These are phyloP conservation scores for Chimonanthus praecox DNA, from an alignment of 164 flowering plant species.

Conservation along the genomic window DNA sequence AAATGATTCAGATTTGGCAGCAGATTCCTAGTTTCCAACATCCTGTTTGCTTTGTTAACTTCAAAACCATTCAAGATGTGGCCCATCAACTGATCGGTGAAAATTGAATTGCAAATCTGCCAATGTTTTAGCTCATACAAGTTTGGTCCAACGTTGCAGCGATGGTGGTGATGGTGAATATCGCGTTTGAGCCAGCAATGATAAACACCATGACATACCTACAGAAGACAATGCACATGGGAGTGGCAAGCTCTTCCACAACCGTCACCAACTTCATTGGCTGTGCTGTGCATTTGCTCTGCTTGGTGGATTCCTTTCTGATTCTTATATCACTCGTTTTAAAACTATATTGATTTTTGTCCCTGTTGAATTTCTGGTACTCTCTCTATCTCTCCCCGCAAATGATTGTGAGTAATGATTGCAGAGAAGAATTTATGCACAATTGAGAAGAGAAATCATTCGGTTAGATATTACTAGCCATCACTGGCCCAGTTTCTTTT, in stretches of 20 bases:
- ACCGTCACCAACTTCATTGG: conserved; percentile 22
- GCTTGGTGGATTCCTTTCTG: conserved; percentile 20
- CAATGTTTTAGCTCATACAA: neutral
- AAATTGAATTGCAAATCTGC: neutral
- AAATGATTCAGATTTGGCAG: no score
- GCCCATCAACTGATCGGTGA: neutral
- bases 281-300: conserved; percentile 12
- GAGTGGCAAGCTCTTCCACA: conserved; percentile 12
- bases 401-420: no score
- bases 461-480: no score
- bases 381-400: conserved; percentile 1
- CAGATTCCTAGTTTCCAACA: no score
- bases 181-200: conserved; percentile 6
- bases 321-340: conserved; percentile 22
- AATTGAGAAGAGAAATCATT: no score
- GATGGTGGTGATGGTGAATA: conserved; percentile 8
- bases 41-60: no score
- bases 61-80: neutral
- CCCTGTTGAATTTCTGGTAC: conserved; percentile 15
- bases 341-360: conserved; percentile 17
- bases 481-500: no score
- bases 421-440: no score
- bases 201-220: conserved; percentile 15
- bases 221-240: conserved; percentile 18
- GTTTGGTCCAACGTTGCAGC: neutral